Base-by-base conservation (phyloP, 2,329 filamentous ascomycete genomes). In the Leptographium procerum region DNA sequence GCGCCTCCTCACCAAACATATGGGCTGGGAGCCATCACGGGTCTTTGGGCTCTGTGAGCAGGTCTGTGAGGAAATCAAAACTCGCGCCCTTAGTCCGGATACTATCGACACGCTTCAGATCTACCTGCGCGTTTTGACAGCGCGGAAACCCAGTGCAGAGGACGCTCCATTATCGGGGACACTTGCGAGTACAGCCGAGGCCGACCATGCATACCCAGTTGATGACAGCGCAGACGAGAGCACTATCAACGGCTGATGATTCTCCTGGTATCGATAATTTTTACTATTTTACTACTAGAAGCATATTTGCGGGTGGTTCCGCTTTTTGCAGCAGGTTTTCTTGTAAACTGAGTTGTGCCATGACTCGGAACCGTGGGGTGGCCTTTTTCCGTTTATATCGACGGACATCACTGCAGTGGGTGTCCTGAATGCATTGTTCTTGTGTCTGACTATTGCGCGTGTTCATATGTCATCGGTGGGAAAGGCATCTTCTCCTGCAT, bases 21-120 rank as follows among this genome's bases (percentile, higher is more conserved):
- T 80, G 69, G 76, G 71, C 9, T 83, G 79, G 79, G 73, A 77
- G 26, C 68, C 76, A 0, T 73, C 78, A 1, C 69, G 75, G 36
- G 79, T 78, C 59, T 74, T 76, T 52, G 67, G 68, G 31, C 69
- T 73, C 28, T 80, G 79, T 64, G 74, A 77, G 57, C 64, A 70
- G 55, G 73, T 77, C 6, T 76, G 76, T 2, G 67, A 72, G 58
- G 78, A 82, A 61, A 68, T 81, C 64, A 77, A 76, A 59, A 64
- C 68, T 22, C 67, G 80, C 28, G 77, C 79, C 33, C 75, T 76
- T 55, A 73, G 78, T 56, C 70, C 75, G 0, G 69, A 70, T 40
- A 72, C 71, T 58, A 70, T 68, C 8, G 73, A 73, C 56, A 69
- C 70, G 0, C 73, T 82, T 47, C 68, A 73, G 9, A 65, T 79